Evolutionary conservation across 2,329 filamentous ascomycete species (phyloP).

Genomic region (Trichoderma semiorbis): DNA sequence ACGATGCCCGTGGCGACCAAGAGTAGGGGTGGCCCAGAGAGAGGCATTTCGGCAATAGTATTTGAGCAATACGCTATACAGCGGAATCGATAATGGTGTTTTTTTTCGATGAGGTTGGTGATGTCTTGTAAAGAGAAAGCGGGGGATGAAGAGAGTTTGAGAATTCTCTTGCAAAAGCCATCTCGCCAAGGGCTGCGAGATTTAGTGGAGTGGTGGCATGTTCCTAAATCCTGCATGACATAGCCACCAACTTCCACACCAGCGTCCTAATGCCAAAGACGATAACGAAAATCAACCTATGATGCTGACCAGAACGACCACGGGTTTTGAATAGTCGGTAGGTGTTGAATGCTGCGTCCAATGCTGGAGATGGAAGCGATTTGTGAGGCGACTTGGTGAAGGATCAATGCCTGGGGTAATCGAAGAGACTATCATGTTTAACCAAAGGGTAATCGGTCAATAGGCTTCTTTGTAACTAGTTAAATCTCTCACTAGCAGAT

Average conservation of each 20-base stretch:
- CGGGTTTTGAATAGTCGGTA: background rate
- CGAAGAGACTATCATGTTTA: background rate
- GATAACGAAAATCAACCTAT: background rate
- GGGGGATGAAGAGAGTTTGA: background rate
- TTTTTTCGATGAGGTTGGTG: background rate
- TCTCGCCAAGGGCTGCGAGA: background rate
- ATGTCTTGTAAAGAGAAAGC: too few species aligned
- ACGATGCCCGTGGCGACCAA: slow-evolving; percentile 38
- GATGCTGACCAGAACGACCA: background rate
- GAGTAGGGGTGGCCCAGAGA: slow-evolving; percentile 31
- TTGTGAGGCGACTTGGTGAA: background rate
- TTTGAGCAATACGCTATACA: background rate
- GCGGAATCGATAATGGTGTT: background rate
- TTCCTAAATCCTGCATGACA: background rate
- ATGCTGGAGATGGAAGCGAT: background rate
- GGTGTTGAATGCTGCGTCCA: background rate
- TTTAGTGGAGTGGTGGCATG: background rate
- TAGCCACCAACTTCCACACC: background rate
- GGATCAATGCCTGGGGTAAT: background rate
- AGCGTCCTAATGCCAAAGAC: background rate
- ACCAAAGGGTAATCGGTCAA: too few species aligned
- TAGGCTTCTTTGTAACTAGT: background rate
- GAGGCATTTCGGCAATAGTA: slow-evolving; percentile 18
- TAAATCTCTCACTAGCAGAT: rapidly evolving
- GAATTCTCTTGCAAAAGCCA: background rate